A percentile compares a stretch with the other conserved stretches of the same genome.
Evolutionary conservation across 164 flowering plant species (phyloP).

Genomic region (Vitis riparia): DNA sequence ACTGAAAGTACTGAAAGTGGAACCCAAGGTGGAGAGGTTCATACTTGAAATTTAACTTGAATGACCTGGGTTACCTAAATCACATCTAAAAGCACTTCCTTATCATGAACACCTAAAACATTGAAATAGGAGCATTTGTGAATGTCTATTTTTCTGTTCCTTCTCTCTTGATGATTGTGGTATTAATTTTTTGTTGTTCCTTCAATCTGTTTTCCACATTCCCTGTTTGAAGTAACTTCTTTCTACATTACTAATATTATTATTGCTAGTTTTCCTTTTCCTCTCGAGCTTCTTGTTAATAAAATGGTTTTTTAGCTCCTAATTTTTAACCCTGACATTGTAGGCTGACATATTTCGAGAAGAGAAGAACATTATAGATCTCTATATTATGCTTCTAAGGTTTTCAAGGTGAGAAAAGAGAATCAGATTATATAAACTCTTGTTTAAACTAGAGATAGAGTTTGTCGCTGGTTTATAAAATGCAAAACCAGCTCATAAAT

Average conservation of each 20-base stretch:
- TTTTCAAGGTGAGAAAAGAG: constrained; percentile 73
- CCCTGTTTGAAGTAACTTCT: no score
- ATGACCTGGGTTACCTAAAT: no score
- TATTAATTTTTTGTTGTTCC: no score
- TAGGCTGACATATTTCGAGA: constrained; percentile 89
- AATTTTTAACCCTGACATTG: constrained; percentile 10
- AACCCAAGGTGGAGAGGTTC: no score
- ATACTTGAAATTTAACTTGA: no score
- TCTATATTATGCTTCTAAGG: constrained; percentile 83
- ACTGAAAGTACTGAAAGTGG: no score
- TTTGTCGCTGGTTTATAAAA: neutral
- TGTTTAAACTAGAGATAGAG: neutral
- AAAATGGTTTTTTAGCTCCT: neutral
- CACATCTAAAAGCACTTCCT: no score
- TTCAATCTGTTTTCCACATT: no score
- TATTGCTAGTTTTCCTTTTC: neutral
- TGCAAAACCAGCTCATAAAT: neutral
- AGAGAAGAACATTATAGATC: constrained; percentile 79
- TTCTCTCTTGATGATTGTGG: no score
- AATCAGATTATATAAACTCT: neutral
- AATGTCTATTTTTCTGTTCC: no score
- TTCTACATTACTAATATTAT: neutral
- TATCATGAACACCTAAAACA: no score
- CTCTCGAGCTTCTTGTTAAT: neutral
- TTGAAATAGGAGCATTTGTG: no score